Percentiles rank a stretch among this genome's conserved stretches.
Evolutionary conservation across 2,329 filamentous ascomycete species (phyloP).

Genomic region (Tolypocladium ovalisporum): DNA sequence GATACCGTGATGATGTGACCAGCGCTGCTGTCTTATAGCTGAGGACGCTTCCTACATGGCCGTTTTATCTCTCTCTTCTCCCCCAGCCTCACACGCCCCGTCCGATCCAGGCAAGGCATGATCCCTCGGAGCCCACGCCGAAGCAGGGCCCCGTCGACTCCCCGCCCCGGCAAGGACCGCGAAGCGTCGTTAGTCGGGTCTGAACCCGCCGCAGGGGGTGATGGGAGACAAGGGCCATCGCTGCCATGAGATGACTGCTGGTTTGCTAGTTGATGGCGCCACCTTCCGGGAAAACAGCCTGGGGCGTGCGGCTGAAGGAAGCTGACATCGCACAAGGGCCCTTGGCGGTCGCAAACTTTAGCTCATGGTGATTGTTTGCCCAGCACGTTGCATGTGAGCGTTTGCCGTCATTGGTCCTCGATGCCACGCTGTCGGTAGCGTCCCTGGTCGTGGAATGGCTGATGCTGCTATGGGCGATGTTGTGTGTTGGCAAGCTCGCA

Average conservation of each 20-base stretch:
- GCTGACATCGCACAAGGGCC: neutral
- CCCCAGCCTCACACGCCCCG: neutral
- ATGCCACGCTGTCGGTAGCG: neutral
- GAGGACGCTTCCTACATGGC: neutral
- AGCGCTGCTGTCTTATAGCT: neutral
- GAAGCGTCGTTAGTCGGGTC: neutral
- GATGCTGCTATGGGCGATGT: neutral
- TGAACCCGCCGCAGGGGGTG: neutral
- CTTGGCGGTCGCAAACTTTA: neutral
- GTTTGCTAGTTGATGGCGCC: neutral
- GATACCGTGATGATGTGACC: neutral
- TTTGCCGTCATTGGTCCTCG: neutral
- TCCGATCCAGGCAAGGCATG: neutral
- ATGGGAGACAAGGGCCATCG: neutral
- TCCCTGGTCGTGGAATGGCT: neutral
- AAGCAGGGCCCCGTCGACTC: neutral
- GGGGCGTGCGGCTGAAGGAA: conserved; percentile 4
- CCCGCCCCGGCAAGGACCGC: neutral
- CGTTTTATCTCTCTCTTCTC: neutral
- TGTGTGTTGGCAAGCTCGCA: neutral
- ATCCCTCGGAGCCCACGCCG: neutral
- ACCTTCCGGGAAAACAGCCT: neutral
- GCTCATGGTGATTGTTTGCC: neutral
- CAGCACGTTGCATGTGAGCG: neutral
- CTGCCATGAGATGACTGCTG: neutral